Base-by-base conservation (phyloP, 768 basidiomycete species). In the Tylopilus balloui region DNA sequence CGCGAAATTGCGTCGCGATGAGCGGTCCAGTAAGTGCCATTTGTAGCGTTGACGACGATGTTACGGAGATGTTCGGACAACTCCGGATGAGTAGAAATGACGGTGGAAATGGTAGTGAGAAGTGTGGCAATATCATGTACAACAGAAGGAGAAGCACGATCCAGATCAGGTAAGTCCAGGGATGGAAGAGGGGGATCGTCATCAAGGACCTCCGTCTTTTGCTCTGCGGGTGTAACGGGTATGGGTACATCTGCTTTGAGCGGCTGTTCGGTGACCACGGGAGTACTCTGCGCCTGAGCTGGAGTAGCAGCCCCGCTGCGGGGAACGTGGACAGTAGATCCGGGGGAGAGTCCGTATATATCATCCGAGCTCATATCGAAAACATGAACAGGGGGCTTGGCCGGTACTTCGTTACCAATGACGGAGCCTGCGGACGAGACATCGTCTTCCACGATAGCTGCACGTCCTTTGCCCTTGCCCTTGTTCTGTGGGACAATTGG, bases 31-130 rank as follows among this genome's bases (percentile, higher is more conserved):
- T 91, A 90, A 9, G 76, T 71, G 20, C 86, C 88, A 43, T 71
- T 78, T 6, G 75, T 71, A 4, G 83, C 71, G 55, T 89, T 86
- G 42, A 71, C 70, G 38, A 81, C 63, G 28, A 91, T 78, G 59
- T 78, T 82, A 48, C 79, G 81, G 48, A 91, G 62, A 37, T 76
- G 77, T 47, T 86, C 82, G 3, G 83, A 77, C 11, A 91, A 65
- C 53, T 91, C 86, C 4, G 88, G 88, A 56, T 90, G 85, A 6
- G 78, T 64, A 0, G 77, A 69, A 36, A 89, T 62, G 25, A 82
- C 73, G n/a, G 64, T 69, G 35, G 75, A 77, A 47, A 90, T 63
- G 2, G 74, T 74, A 25, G 72, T 73, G 48, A 91, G 66, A 27
- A 91, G 70, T 1, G 74, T 62, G 1, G 86, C 81, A 34, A 91